Evolutionary conservation across 2,329 filamentous ascomycete species (phyloP).

Genomic region (Sphaerulina vaccinii): DNA sequence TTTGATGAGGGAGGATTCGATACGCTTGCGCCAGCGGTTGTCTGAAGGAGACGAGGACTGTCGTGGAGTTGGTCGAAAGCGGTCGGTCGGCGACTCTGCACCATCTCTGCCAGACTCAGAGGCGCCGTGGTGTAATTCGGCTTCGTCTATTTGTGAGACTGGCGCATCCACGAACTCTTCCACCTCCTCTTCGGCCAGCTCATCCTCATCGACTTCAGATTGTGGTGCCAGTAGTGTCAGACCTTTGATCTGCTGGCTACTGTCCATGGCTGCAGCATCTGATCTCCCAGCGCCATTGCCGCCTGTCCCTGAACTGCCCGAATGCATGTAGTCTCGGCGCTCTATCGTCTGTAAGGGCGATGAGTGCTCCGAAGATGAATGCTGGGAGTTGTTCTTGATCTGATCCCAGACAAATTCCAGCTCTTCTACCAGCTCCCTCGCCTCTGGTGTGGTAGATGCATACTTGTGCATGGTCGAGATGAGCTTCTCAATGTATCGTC

Average conservation of each 20-base stretch:
- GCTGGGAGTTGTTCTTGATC: slow-evolving; percentile 69
- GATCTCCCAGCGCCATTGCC: slow-evolving; percentile 24
- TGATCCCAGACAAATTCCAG: slow-evolving; percentile 99
- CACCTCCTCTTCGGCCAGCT: slow-evolving; percentile 40
- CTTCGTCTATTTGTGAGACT: slow-evolving; percentile 46
- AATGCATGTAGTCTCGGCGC: slow-evolving; percentile 37
- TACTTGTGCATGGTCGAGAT: slow-evolving; percentile 97
- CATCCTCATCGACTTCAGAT: slow-evolving; percentile 61
- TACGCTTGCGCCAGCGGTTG: slow-evolving; percentile 71
- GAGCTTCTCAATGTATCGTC: slow-evolving; percentile 86
- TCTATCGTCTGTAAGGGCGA: slow-evolving; percentile 34
- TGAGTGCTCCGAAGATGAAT: slow-evolving; percentile 33
- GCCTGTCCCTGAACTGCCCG: slow-evolving; percentile 28
- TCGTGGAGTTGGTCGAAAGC: slow-evolving; percentile 17
- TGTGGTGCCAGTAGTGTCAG: slow-evolving; percentile 73
- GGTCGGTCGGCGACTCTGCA: slow-evolving; percentile 3
- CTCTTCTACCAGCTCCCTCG: slow-evolving; percentile 82
- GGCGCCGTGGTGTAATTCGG: slow-evolving; percentile 24
- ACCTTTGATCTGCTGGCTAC: slow-evolving; percentile 9
- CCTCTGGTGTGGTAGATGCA: slow-evolving; percentile 80
- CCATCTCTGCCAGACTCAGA: slow-evolving; percentile 21
- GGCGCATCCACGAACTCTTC: slow-evolving; percentile 52
- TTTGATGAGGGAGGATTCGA: slow-evolving; percentile 82
- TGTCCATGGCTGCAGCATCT: slow-evolving; percentile 34
- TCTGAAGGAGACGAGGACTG: slow-evolving; percentile 34